These are phyloP conservation scores for Termitomyces sp. DNA, from an alignment of 768 basidiomycete genomes.

Conservation along the genomic window DNA sequence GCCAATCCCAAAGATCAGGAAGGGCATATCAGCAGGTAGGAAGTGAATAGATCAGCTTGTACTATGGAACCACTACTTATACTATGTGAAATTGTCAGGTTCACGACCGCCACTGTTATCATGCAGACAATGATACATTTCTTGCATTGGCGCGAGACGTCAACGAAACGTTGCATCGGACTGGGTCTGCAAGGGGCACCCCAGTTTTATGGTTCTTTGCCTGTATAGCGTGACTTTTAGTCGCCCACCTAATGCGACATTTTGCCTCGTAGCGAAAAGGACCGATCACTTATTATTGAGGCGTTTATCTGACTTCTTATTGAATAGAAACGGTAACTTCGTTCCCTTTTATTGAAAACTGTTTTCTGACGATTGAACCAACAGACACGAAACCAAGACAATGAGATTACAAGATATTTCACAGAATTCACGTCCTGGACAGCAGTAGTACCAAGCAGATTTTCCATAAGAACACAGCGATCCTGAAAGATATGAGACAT, in stretches of 20 bases:
- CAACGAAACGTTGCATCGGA: slow-evolving; percentile 20
- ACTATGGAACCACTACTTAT: too few relatives aligned
- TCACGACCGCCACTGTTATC: slow-evolving; percentile 17
- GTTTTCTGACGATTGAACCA: too few relatives aligned
- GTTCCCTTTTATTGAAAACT: too few relatives aligned
- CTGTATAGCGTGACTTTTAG: background rate
- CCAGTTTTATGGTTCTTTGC: background rate
- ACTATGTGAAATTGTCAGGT: background rate
- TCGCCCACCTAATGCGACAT: background rate
- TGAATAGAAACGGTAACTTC: too few relatives aligned
- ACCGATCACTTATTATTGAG: background rate
- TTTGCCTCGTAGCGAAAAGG: background rate
- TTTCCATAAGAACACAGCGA: too few relatives aligned
- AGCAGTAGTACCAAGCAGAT: too few relatives aligned
- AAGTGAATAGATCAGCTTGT: background rate
- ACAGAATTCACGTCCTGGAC: too few relatives aligned
- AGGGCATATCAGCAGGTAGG: slow-evolving; percentile 28
- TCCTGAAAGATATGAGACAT: too few relatives aligned
- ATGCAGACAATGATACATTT: slow-evolving; percentile 30
- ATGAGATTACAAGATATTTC: too few relatives aligned
- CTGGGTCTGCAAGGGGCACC: slow-evolving; percentile 22
- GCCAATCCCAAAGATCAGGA: slow-evolving; percentile 20
- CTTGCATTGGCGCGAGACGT: slow-evolving; percentile 32
- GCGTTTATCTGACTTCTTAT: too few relatives aligned
- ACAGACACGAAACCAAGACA: too few relatives aligned